Base-by-base conservation (phyloP, 345 rosid species). In the Triadica sebifera region DNA sequence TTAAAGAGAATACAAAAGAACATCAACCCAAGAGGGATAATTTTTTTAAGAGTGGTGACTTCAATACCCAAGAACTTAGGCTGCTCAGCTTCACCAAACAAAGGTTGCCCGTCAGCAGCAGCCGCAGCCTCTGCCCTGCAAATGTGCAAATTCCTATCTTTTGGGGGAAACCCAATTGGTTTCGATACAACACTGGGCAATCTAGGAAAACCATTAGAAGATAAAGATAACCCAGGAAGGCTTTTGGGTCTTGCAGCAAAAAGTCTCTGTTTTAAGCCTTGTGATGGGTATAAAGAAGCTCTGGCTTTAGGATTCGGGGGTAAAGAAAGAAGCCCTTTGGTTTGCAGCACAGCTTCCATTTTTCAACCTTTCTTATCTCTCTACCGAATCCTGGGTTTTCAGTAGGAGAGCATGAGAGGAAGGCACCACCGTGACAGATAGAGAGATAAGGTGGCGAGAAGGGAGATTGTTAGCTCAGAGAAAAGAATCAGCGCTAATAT, bases 1-100 rank as follows among this genome's bases (percentile, higher is more conserved):
- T 94, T 94, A 78, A 92, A 94, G 4, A 94, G 87, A 70, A 94
- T 94, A 71, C 97, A 94, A 78, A 94, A 94, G 87, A 94, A 94
- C 97, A 94, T 92, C 12, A 94, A 81, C 22, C 98, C 98, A 41
- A 94, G 85, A 7, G 98, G 97, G 50, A 94, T 67, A 86, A 94
- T 94, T 84, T 94, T 94, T 77, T 89, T 92, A 1, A 92, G 75
- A 17, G 97, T 94, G 19, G 76, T 62, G 12, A 85, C 61, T 74
- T 89, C 98, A 6, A 92, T 79, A 50, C 97, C 98, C 67, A 92
- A 80, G 25, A 94, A 34, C 79, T 89, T 91, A 39, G 92, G 89
- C 67, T 84, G 65, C 53, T 82, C 84, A 25, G 85, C 10, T 60
- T 87, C 93, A 6, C 81, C 84, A 50, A 83, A 61, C 9, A 81